phyloP scores from a whole-genome alignment of 495 filamentous ascomycete genomes.

The Penicillium crystallinum region DNA sequence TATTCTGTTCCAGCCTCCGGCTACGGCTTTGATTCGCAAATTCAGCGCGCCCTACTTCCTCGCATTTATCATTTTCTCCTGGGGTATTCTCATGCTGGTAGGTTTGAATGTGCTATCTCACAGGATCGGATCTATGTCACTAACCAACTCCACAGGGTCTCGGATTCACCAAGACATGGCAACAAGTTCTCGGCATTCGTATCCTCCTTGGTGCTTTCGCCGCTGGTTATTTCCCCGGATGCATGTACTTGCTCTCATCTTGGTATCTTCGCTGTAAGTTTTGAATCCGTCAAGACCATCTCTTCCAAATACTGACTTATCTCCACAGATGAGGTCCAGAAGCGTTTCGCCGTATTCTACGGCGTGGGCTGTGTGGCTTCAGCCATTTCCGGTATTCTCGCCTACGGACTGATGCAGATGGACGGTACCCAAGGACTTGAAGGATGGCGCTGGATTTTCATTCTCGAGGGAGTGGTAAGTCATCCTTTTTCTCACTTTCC shows the following conservation, averaged over 20 bases:
- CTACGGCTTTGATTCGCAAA: conserved; percentile 53
- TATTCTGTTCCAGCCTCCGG: conserved; percentile 56
- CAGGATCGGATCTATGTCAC: too few species aligned
- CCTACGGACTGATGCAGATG: conserved; percentile 60
- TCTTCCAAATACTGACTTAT: not conserved
- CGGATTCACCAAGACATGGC: conserved; percentile 54
- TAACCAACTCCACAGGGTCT: conserved; percentile 38
- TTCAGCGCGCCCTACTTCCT: conserved; percentile 56
- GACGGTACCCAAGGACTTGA: conserved; percentile 38
- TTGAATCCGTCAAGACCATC: too few species aligned
- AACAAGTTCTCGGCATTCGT: conserved; percentile 47
- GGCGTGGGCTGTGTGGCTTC: conserved; percentile 58
- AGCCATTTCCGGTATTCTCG: conserved; percentile 59
- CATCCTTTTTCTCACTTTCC: too few species aligned
- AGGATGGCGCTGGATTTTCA: conserved; percentile 65
- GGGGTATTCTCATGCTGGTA: conserved; percentile 44
- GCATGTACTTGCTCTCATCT: conserved; percentile 56
- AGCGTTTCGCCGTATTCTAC: conserved; percentile 61
- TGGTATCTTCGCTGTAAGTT: conserved; percentile 57
- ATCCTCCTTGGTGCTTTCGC: conserved; percentile 59
- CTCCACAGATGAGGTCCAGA: conserved; percentile 53
- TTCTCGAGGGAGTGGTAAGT: conserved; percentile 51
- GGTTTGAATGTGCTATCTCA: too few species aligned
- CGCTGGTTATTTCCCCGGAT: conserved; percentile 59
- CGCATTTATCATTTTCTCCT: conserved; percentile 46